A percentile compares a stretch with the other conserved stretches of the same genome.
phyloP scores from a whole-genome alignment of 352 stramenopile genomes.

The Globisporangium nunn region DNA sequence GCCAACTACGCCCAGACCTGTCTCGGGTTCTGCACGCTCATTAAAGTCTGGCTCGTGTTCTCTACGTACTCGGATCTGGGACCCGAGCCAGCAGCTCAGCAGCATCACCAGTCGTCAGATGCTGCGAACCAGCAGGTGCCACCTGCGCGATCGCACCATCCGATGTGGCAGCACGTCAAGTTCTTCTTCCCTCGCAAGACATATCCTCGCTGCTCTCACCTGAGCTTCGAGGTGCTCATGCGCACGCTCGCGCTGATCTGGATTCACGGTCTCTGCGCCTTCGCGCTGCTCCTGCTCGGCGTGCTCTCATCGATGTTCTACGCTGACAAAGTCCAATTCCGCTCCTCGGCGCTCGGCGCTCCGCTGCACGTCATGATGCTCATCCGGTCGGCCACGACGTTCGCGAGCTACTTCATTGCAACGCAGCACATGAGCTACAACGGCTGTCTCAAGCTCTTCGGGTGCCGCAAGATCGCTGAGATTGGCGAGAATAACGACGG shows the following conservation, averaged over 20 bases:
- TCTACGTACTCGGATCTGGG: constrained; percentile 53
- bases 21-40: constrained; percentile 38
- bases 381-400: constrained; percentile 43
- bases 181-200: constrained; percentile 71
- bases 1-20: constrained; percentile 41
- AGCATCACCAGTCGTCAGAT: background rate
- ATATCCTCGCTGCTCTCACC: constrained; percentile 36
- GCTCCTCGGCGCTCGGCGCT: constrained; percentile 30
- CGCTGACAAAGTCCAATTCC: constrained; percentile 44
- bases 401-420: constrained; percentile 45
- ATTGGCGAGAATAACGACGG: constrained; percentile 26
- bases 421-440: constrained; percentile 60
- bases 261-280: constrained; percentile 58
- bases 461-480: constrained; percentile 24
- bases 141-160: constrained; percentile 12
- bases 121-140: background rate
- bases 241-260: constrained; percentile 59
- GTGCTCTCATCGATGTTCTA: constrained; percentile 39
- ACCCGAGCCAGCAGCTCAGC: constrained; percentile 2
- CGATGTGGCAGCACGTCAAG: constrained; percentile 46
- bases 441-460: constrained; percentile 45
- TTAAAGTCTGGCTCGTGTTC: constrained; percentile 68
- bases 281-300: constrained; percentile 40
- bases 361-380: constrained; percentile 59
- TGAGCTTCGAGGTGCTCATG: constrained; percentile 71